Evolutionary conservation across 2,329 filamentous ascomycete genomes (phyloP), one percentile per base, ranked within the genome.

Genomic region (Neonectria coccinea): DNA sequence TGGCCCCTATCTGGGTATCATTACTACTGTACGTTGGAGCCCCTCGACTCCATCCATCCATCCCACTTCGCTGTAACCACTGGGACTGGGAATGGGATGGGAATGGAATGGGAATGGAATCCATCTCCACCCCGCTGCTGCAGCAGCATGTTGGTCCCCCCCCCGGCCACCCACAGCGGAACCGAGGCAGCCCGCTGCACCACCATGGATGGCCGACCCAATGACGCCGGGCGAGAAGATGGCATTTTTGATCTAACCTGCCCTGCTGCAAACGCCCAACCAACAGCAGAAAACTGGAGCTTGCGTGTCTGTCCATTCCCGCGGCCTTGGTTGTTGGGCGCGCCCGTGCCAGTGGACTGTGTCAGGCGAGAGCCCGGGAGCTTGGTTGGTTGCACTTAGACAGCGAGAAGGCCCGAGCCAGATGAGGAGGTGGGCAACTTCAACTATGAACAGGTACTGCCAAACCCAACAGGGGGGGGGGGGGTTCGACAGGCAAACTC

Each of bases 111-210:
- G 20, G 20, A 20, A 25, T 25, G 22, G 4, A 25, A 25, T 25
- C 4, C 22, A 25, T 25, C 22, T 41, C 16, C 27, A 51, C 16
- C 42, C 44, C 44, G 25, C 42, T 25, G 22, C 2, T 25, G 22
- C 5, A 25, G 22, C 47, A 29, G 20, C 20, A 20, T 27, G 48
- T 33, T 41, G 39, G 39, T 31, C 29, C 51, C 48, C 51, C 48
- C 22, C 33, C 45, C 25, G 36, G n/a, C 51, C 48, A 45, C 51
- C 48, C 53, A 47, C 54, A 56, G 51, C 62, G 52, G 62, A 67
- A 57, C 65, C 65, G 65, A 62, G 65, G 65, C 48, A 29, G 27
- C 27, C 27, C 27, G 27, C 27, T 10, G 27, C 27, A 29, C 27
- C 7, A 29, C 9, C 22, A 25, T 25, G 22, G 22, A 25, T 25